These are phyloP conservation scores for Macrophomina phaseolina DNA, from an alignment of 2,329 filamentous ascomycete species.

Conservation along the genomic window DNA sequence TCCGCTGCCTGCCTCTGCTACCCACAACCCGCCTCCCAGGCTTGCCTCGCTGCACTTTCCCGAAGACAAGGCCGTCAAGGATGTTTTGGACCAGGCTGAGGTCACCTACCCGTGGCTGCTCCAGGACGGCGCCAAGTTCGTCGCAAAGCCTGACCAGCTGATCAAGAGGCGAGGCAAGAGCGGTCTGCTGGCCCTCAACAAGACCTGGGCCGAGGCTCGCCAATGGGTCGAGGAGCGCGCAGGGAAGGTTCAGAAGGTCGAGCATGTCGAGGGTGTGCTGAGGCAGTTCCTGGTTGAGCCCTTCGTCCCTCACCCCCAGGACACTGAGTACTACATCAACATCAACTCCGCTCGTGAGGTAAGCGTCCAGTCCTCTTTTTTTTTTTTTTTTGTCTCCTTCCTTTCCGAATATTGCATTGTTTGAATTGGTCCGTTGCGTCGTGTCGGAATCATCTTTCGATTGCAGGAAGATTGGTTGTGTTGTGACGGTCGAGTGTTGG, in stretches of 20 bases:
- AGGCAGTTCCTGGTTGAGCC: constrained; percentile 98
- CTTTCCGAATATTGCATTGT: constrained; percentile 29
- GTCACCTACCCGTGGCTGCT: constrained; percentile 96
- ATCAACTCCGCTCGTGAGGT: constrained; percentile 99
- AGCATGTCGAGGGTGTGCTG: constrained; percentile 86
- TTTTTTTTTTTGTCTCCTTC: neutral
- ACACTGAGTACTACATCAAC: constrained; percentile 99
- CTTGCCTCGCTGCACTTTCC: constrained; percentile 93
- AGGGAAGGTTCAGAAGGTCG: constrained; percentile 90
- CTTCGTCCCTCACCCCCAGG: constrained; percentile 92
- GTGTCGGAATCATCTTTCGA: neutral
- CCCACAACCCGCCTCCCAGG: constrained; percentile 90
- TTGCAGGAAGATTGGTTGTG: neutral
- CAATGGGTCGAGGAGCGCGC: constrained; percentile 93
- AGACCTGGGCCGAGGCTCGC: constrained; percentile 92
- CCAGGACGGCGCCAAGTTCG: constrained; percentile 82
- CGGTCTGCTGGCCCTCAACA: constrained; percentile 93
- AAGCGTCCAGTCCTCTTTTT: constrained; percentile 55
- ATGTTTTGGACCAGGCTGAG: constrained; percentile 93
- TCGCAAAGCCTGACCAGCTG: constrained; percentile 98
- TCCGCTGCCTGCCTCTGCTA: constrained; percentile 80
- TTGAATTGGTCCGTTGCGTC: constrained; percentile 25
- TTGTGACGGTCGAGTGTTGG: neutral
- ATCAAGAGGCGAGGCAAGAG: constrained; percentile 99
- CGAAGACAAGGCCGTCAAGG: constrained; percentile 80